Evolutionary conservation across 2,329 filamentous ascomycete species (phyloP).

Genomic region (Neonectria neomacrospora): DNA sequence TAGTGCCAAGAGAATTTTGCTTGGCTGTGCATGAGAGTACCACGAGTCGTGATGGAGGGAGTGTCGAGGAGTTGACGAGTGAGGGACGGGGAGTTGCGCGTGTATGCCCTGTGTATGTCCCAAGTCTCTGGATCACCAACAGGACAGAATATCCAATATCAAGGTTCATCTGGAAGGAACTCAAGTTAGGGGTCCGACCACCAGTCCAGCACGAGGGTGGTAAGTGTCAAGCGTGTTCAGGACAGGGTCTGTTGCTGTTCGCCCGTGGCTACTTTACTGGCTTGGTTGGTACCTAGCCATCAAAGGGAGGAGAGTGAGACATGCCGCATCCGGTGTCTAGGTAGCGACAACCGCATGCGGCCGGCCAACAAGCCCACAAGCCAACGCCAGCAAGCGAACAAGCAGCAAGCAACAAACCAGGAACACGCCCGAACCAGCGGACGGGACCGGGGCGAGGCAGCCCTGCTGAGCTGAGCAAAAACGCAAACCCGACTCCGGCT

Average conservation of each 20-base stretch:
- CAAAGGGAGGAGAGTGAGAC: constrained; percentile 30
- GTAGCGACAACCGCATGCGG: constrained; percentile 6
- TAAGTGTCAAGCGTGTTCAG: background rate
- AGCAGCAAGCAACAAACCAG: constrained; percentile 13
- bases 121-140: background rate
- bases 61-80: background rate
- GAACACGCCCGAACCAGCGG: constrained; percentile 1
- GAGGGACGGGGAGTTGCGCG: background rate
- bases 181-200: background rate
- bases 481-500: background rate
- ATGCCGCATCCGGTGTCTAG: constrained; percentile 18
- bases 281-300: background rate
- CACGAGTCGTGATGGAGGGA: background rate
- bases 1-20: constrained; percentile 19
- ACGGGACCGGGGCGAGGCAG: background rate
- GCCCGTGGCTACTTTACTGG: constrained; percentile 31
- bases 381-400: background rate
- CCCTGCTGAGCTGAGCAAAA: background rate
- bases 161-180: background rate
- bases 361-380: constrained; percentile 16
- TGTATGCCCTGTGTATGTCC: background rate
- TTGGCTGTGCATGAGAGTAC: constrained; percentile 14
- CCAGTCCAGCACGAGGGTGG: background rate
- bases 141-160: constrained; percentile 3
- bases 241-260: constrained; percentile 35